Base-by-base conservation (phyloP, 192 early-diverging fungal species). In the Jimgerdemannia flammicorona region DNA sequence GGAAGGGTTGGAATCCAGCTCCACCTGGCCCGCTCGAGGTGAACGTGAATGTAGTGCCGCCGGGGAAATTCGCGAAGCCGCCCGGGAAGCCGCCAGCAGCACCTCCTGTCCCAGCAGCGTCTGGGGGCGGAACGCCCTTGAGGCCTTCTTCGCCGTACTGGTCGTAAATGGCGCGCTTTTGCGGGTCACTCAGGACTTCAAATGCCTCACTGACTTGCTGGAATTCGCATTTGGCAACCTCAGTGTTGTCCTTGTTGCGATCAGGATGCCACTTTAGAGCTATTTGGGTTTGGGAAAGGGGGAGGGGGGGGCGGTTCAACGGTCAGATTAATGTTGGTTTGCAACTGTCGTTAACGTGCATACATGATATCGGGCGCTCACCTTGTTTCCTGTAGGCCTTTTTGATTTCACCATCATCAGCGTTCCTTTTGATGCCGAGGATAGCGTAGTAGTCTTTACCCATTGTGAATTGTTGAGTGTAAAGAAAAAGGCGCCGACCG, bases 121-220 rank as follows among this genome's bases (percentile, higher is more conserved):
- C 82, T 7, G 84, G 87, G 40, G 86, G 90, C 40, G 87, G 84
- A n/a, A 86, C 89, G 77, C 87, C 91, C 80, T 95, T 96, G 77
- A 96, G 92, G 18, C 96, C 96, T 71, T 97, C 96, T 81, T 98
- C 96, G 42, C 97, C 96, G 78, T 88, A 99, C 75, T 92, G 91
- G 79, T 99, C 98, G 88, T 96, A 99, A 49, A 97, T 90, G 54
- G 95, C 88, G 40, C 96, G 88, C 87, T 98, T 99, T 69, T 98
- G 86, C 75, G 91, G 87, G 84, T 99, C 97, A 64, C 93, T 95
- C 2, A 99, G 86, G 20, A 95, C 92, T 80, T 99, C 98, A 79
- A 95, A 99, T 4, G 98, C 97, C 85, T 98, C 96, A 59, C 95
- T 95, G 54, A 99, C 93, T 43, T 99, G 97, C 81, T 99, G 97